Evolutionary conservation across 2,329 filamentous ascomycete genomes (phyloP).

Genomic region (Penicillium brasilianum): DNA sequence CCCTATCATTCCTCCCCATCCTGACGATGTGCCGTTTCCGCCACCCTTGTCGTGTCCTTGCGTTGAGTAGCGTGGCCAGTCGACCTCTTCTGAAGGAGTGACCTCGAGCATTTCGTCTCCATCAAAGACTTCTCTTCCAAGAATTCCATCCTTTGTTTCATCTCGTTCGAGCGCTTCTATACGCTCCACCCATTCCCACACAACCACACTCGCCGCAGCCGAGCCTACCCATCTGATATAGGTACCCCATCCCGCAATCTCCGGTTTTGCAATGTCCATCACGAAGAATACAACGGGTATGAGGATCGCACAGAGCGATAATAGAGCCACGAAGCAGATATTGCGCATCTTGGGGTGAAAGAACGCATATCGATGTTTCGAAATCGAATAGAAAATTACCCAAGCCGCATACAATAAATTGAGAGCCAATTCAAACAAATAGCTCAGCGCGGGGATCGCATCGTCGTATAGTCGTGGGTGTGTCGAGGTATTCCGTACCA

Average conservation of each 20-base stretch:
- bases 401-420: constrained; percentile 89
- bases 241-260: constrained; percentile 89
- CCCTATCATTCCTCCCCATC: constrained; percentile 47
- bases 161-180: constrained; percentile 92
- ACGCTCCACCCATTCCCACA: constrained; percentile 97
- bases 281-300: constrained; percentile 94
- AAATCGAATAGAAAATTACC: constrained; percentile 92
- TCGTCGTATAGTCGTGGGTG: constrained; percentile 80
- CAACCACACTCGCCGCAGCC: constrained; percentile 90
- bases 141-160: constrained; percentile 89
- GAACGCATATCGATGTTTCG: constrained; percentile 88
- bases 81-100: constrained; percentile 62
- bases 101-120: constrained; percentile 88
- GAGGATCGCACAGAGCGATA: constrained; percentile 81
- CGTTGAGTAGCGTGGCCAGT: constrained; percentile 47
- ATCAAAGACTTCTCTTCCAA: constrained; percentile 89
- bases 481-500: constrained; percentile 53
- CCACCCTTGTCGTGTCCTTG: constrained; percentile 48
- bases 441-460: constrained; percentile 87
- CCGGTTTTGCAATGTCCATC: constrained; percentile 82
- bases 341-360: constrained; percentile 91
- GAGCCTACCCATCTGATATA: constrained; percentile 97
- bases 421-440: constrained; percentile 85
- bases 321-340: constrained; percentile 76
- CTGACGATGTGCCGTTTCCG: constrained; percentile 41